These are phyloP conservation scores for Cadophora sp. DNA, from an alignment of 2,329 filamentous ascomycete genomes.

Conservation along the genomic window DNA sequence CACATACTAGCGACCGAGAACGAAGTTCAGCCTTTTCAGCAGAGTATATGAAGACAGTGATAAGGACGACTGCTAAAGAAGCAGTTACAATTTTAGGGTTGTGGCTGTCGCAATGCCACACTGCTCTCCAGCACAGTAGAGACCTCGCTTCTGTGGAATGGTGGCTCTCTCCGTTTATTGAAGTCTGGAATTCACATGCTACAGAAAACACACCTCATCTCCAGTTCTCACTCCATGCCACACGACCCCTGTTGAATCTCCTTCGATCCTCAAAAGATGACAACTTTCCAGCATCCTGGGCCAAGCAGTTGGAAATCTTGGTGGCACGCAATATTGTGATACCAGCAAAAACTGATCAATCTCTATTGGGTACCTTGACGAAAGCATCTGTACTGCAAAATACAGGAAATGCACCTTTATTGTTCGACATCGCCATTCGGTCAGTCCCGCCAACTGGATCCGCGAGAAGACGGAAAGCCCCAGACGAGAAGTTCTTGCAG, in stretches of 20 bases:
- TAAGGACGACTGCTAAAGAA: slow-evolving; percentile 41
- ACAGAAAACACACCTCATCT: slow-evolving; percentile 34
- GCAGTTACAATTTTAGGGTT: slow-evolving; percentile 41
- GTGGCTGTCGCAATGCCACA: slow-evolving; percentile 42
- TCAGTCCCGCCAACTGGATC: slow-evolving; percentile 51
- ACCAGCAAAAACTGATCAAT: slow-evolving; percentile 40
- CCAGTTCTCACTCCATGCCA: slow-evolving; percentile 43
- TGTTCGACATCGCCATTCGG: slow-evolving; percentile 54
- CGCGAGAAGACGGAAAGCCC: slow-evolving; percentile 51
- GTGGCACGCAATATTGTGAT: slow-evolving; percentile 46
- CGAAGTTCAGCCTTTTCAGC: slow-evolving; percentile 35
- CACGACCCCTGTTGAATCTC: slow-evolving; percentile 40
- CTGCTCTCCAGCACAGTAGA: slow-evolving; percentile 15
- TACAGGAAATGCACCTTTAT: slow-evolving; percentile 48
- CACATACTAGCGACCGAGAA: slow-evolving; percentile 14
- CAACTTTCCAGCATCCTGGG: slow-evolving; percentile 29
- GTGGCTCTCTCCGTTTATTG: slow-evolving; percentile 41
- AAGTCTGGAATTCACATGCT: slow-evolving; percentile 41
- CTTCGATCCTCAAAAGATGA: slow-evolving; percentile 31
- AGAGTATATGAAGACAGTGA: slow-evolving; percentile 43
- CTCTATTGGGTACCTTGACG: slow-evolving; percentile 37
- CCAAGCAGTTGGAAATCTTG: slow-evolving; percentile 41
- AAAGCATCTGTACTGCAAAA: slow-evolving; percentile 37
- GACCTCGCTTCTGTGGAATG: background rate
- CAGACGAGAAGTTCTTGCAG: slow-evolving; percentile 57